Conservation (phyloP, 208 protist genomes). For the Trypanosoma rangeli region DNA sequence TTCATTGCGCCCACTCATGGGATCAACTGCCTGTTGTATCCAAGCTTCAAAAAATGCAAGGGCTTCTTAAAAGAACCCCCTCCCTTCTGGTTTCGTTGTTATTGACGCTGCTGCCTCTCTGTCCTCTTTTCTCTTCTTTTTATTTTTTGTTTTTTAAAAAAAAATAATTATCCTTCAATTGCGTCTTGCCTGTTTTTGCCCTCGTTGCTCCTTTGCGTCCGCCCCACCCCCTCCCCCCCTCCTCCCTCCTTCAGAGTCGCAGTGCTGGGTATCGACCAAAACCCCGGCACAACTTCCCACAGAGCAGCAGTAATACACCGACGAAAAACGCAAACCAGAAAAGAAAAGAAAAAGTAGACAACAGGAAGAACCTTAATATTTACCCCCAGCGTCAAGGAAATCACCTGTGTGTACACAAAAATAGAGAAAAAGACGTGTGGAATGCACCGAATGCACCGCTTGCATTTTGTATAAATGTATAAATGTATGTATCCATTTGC, state of each 20-base stretch:
- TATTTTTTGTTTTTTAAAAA: constrained; percentile 1
- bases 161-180: too few species aligned
- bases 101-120: constrained; percentile 4
- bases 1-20: constrained; percentile 5
- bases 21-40: not conserved
- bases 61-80: not conserved
- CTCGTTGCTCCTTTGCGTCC: not conserved
- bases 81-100: not conserved
- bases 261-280: too few species aligned
- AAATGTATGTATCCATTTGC: constrained; percentile 3
- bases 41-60: not conserved
- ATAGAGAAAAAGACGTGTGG: constrained; percentile 2
- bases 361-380: constrained; percentile 10
- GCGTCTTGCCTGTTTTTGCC: not conserved
- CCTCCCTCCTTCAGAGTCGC: too few species aligned
- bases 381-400: not conserved
- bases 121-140: constrained; percentile 5
- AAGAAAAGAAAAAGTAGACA: not conserved
- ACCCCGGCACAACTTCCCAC: not conserved
- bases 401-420: not conserved
- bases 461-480: not conserved
- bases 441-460: not conserved
- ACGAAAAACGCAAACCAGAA: not conserved
- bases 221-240: not conserved
- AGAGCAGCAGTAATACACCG: not conserved